Percentiles rank a stretch among this genome's conserved stretches.
phyloP scores from a whole-genome alignment of 805 yeast species.

The Candida sonorensis region DNA sequence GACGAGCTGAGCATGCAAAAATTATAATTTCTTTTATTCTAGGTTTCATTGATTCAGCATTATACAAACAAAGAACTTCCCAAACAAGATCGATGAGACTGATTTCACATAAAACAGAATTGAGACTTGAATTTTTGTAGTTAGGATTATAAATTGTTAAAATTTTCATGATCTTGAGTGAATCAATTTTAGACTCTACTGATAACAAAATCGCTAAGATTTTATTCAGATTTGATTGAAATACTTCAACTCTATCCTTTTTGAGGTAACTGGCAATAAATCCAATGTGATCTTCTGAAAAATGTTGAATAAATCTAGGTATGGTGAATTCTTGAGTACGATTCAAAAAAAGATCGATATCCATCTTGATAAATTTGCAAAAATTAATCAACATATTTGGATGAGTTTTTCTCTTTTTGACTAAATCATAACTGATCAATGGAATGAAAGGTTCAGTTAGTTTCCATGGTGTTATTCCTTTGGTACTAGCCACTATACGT shows the following conservation, averaged over 20 bases:
- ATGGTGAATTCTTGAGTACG: conserved; percentile 69
- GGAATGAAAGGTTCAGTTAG: conserved; percentile 75
- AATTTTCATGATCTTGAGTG: conserved; percentile 43
- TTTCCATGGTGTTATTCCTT: conserved; percentile 66
- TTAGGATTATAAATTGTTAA: conserved; percentile 47
- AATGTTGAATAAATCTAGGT: conserved; percentile 66
- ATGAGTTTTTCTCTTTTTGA: conserved; percentile 43
- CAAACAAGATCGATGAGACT: conserved; percentile 27
- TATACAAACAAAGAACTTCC: conserved; percentile 39
- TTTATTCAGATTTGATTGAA: conserved; percentile 40
- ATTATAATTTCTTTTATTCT: conserved; percentile 38
- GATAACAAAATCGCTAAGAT: conserved; percentile 55
- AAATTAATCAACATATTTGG: conserved; percentile 52
- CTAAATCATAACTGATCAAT: conserved; percentile 55
- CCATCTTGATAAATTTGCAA: conserved; percentile 58
- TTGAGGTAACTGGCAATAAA: conserved; percentile 51
- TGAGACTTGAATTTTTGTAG: conserved; percentile 28
- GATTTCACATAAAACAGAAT: conserved; percentile 25
- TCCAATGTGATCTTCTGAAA: conserved; percentile 55
- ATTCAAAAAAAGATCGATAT: conserved; percentile 52
- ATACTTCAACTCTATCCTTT: conserved; percentile 38
- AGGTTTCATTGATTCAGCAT: conserved; percentile 18
- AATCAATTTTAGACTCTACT: conserved; percentile 41
- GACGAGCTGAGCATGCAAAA: conserved; percentile 16
- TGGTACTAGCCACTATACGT: conserved; percentile 47